Conservation (phyloP, 208 protist species). For the Wallacemonas sp. region DNA sequence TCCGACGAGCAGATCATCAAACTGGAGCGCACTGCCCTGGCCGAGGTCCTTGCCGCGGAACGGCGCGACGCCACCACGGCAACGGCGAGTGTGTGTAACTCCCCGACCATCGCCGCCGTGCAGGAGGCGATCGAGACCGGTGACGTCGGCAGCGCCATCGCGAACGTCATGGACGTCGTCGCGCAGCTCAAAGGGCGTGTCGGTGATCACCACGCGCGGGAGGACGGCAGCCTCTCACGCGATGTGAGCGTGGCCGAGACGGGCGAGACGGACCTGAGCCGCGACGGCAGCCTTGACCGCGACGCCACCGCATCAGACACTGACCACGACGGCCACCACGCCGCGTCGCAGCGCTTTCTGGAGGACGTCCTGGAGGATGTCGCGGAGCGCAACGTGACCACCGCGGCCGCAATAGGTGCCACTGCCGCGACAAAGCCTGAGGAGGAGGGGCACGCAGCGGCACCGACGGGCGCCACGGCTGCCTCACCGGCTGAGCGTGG, state of each 20-base stretch:
- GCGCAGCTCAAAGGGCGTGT: neutral
- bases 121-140: neutral
- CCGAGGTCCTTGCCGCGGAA: constrained; percentile 63
- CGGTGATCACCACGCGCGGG: neutral
- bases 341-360: neutral
- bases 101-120: neutral
- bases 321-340: too few relatives aligned
- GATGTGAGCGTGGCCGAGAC: neutral
- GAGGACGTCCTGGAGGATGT: constrained; percentile 10
- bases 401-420: neutral
- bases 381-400: neutral
- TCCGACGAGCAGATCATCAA: constrained; percentile 91
- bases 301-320: neutral
- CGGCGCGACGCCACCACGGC: constrained; percentile 14
- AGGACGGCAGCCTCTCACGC: neutral
- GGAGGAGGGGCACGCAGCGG: neutral
- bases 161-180: constrained; percentile 13
- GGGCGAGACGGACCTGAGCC: constrained; percentile 5
- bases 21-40: constrained; percentile 86
- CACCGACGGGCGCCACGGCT: neutral
- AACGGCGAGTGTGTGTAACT: neutral
- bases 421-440: neutral
- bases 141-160: constrained; percentile 6
- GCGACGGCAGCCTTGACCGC: neutral
- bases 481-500: neutral